Evolutionary conservation across 495 filamentous ascomycete genomes (phyloP).

Genomic region (Xylaria grammica): DNA sequence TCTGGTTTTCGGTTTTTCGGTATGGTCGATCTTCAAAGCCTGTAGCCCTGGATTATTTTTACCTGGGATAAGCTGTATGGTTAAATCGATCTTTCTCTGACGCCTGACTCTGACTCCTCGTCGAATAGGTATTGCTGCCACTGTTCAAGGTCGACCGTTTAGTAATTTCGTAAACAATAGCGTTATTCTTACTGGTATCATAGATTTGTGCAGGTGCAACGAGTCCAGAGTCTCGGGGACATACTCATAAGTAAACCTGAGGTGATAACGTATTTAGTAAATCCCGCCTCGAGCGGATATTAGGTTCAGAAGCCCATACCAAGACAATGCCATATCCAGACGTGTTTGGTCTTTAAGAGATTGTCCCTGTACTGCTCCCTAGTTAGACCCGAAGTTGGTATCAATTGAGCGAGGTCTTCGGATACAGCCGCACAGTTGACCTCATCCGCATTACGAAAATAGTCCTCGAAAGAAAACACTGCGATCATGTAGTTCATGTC

Average conservation of each 20-base stretch:
- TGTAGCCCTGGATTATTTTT: too few relatives aligned
- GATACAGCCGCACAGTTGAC: not conserved
- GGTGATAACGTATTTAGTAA: constrained; percentile 2
- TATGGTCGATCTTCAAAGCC: too few relatives aligned
- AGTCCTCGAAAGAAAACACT: not conserved
- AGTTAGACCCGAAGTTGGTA: too few relatives aligned
- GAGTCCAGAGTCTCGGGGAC: not conserved
- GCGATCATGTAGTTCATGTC: not conserved
- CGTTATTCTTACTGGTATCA: too few relatives aligned
- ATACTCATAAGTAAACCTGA: constrained; percentile 12
- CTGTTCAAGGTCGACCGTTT: not conserved
- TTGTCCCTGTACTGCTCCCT: too few relatives aligned
- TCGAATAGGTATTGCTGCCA: constrained; percentile 13
- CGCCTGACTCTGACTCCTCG: too few relatives aligned
- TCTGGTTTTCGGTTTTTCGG: too few relatives aligned
- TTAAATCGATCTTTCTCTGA: too few relatives aligned
- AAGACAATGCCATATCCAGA: constrained; percentile 2
- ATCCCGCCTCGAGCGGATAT: not conserved
- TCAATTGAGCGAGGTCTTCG: not conserved
- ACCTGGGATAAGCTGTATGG: too few relatives aligned
- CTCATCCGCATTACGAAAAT: not conserved
- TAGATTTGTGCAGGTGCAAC: too few relatives aligned
- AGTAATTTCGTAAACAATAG: not conserved
- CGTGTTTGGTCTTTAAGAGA: too few relatives aligned
- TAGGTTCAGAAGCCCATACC: not conserved